Base-by-base conservation (phyloP, 139 green algal species). In the Trebouxia sp. region DNA sequence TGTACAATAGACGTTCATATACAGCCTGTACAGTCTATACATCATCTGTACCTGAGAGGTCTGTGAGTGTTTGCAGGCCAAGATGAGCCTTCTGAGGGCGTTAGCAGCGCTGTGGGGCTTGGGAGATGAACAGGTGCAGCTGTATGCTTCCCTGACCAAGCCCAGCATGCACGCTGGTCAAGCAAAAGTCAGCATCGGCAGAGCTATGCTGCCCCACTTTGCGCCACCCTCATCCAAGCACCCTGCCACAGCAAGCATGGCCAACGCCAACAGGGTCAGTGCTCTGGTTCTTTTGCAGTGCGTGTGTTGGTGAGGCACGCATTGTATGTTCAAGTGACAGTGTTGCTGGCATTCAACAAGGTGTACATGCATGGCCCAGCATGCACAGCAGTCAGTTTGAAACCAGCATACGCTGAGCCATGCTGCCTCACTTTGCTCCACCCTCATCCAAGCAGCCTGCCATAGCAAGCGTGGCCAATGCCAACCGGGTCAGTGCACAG, bases 51-150 rank as follows among this genome's bases (percentile, higher is more conserved):
- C n/a, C n/a, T n/a, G n/a, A n/a, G n/a, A n/a, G n/a, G n/a, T n/a
- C n/a, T n/a, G n/a, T n/a, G n/a, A n/a, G n/a, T n/a, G 51, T 50
- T 17, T 90, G 69, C 87, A 92, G 51, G 75, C 75, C 0, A 81
- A 79, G 20, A 38, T 69, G 26, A 75, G 72, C 55, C 82, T 94
- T 85, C 76, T 93, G 69, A 45, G 41, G 5, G 84, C 78, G 10
- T 55, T 96, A 26, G 89, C 89, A 3, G 72, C 84, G 2, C 41
- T 95, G 41, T 96, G 91, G 92, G 83, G 48, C 0, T 66, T 96
- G 9, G 75, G 82, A 2, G n/a, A 65, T 14, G 70, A 79, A 17
- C 55, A 80, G 22, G 79, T 89, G 5, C 75, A 91, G 55, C 82
- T 81, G 70, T 89, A 92, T n/a, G 76, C 87, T 14, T 39, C 65